Evolutionary conservation across 2,329 filamentous ascomycete species (phyloP), one percentile per base, ranked within the genome.

Genomic region (Xylaria sp.): DNA sequence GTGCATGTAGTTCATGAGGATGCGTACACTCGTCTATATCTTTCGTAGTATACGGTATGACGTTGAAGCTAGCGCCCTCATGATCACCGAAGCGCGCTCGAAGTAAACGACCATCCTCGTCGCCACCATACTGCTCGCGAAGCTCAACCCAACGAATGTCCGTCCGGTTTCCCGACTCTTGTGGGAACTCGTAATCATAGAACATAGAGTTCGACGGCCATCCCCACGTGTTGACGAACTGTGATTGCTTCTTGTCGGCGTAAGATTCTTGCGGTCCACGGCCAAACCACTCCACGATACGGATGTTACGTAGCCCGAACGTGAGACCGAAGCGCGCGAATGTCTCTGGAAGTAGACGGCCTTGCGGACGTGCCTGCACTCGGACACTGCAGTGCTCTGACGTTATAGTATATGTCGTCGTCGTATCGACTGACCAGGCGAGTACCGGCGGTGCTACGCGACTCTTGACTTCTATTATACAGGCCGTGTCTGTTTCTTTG

Each of bases 201-300:
- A 85, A 87, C 0, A 92, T 80, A 0, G 84, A 81, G 55, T 86
- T 84, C 1, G 89, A 79, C 0, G 72, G 72, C 12, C 76, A 72
- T 2, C 80, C 80, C 79, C 83, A 89, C 57, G 83, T 85, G 7
- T 87, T 89, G 4, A 91, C 78, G 0, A 79, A 77, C 75, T 91
- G 89, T 4, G 86, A 85, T 13, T 82, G 76, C 76, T 91, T 91
- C 80, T 86, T 90, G 79, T 93, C 91, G 18, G 81, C 80, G 80
- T 92, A 93, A 12, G 83, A 86, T 76, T 92, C 89, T 2, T 87
- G 87, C 0, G 89, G 88, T 0, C 91, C 91, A 4, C 88, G 86
- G 5, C 90, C 90, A 73, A 89, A 91, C 90, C 90, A 93, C n/a
- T 80, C 77, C 0, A 82, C 84, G 4, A 75, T 72, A 4, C 79